A percentile compares a stretch with the other conserved stretches of the same genome.
These are phyloP conservation scores for Trichosporon sp. DNA, from an alignment of 1,284 basidiomycete genomes.

Conservation along the genomic window DNA sequence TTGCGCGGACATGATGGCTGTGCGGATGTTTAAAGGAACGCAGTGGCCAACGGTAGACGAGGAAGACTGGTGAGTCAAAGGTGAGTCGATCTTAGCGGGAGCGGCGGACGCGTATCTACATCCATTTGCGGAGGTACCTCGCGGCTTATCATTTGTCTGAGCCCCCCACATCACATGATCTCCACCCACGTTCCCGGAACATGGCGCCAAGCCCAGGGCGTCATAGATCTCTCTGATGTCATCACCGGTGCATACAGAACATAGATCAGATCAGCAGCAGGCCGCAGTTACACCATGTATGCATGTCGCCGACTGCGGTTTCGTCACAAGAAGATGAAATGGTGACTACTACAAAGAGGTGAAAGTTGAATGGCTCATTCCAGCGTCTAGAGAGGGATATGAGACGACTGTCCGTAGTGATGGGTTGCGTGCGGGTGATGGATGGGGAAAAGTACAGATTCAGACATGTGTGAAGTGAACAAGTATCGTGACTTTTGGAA, in stretches of 20 bases:
- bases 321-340: slow-evolving; percentile 1
- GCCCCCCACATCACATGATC: slow-evolving; percentile 5
- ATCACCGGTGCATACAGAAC: background rate
- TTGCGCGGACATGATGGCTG: slow-evolving; percentile 1
- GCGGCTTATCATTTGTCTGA: slow-evolving; percentile 15
- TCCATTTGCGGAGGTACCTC: slow-evolving; percentile 14
- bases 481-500: slow-evolving; percentile 14
- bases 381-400: slow-evolving; percentile 7
- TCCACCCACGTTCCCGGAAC: background rate
- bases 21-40: background rate
- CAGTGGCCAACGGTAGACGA: background rate
- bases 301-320: slow-evolving; percentile 11
- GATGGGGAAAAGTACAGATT: background rate
- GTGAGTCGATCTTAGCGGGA: background rate
- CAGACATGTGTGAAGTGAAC: slow-evolving; percentile 1
- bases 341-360: slow-evolving; percentile 8
- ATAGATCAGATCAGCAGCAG: background rate
- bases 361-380: background rate
- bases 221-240: background rate
- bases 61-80: background rate
- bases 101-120: slow-evolving; percentile 2
- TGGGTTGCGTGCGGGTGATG: slow-evolving; percentile 15
- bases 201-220: background rate
- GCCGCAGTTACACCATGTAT: slow-evolving; percentile 7
- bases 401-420: slow-evolving; percentile 6